A percentile compares a stretch with the other conserved stretches of the same genome.
Conservation (phyloP, 1,284 basidiomycete genomes). For the Tylopilus sp. region DNA sequence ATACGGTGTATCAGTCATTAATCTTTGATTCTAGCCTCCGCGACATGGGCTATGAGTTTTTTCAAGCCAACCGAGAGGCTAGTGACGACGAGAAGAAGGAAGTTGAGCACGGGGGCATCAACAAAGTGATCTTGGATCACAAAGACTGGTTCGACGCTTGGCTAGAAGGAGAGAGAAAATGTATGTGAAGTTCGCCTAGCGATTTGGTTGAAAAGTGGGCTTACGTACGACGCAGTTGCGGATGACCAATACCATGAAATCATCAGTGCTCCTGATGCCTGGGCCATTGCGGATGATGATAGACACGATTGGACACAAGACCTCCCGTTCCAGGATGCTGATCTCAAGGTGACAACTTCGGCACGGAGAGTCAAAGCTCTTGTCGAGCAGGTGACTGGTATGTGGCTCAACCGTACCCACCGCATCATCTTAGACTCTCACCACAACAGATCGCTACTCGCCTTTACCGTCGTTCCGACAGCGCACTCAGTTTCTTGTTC, state of each 20-base stretch:
- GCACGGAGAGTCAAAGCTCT: conserved; percentile 79
- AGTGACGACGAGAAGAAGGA: conserved; percentile 22
- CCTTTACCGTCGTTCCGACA: conserved; percentile 78
- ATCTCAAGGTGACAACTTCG: conserved; percentile 69
- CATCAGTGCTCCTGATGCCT: conserved; percentile 79
- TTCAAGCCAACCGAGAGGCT: conserved; percentile 42
- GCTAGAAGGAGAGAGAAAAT: conserved; percentile 83
- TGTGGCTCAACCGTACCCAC: conserved; percentile 12
- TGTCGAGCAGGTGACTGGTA: conserved; percentile 85
- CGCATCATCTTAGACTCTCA: background rate
- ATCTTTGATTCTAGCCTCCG: conserved; percentile 80
- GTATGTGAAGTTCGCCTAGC: conserved; percentile 47
- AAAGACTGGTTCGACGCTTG: conserved; percentile 89
- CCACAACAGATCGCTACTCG: conserved; percentile 74
- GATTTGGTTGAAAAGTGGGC: background rate
- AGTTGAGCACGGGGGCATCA: conserved; percentile 70
- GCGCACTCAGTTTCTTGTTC: conserved; percentile 77
- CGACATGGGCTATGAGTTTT: conserved; percentile 70
- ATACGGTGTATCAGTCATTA: conserved; percentile 91
- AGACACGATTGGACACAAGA: conserved; percentile 47
- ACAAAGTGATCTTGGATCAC: conserved; percentile 77
- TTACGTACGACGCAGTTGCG: conserved; percentile 49
- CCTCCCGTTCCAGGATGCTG: conserved; percentile 18
- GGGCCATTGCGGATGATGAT: conserved; percentile 78
- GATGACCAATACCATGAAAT: conserved; percentile 81